Evolutionary conservation across 148 eudicot genomes (phyloP), one percentile per base, ranked within the genome.

Genomic region (Salicornia ramosissima): DNA sequence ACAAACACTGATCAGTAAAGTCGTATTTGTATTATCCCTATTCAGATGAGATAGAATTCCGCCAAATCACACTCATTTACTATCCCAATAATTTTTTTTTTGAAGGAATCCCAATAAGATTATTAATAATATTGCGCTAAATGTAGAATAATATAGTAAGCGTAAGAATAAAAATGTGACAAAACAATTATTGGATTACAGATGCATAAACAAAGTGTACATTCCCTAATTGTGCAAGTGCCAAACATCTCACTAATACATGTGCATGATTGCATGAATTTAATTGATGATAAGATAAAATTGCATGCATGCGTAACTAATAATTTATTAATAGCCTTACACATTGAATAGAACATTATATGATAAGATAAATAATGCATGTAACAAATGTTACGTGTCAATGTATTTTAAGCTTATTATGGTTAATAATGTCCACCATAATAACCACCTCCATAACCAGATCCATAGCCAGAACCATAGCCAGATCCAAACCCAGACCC

Each of bases 401-500:
- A 14, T 50, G 24, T 50, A 69, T 54, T 5, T 30, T n/a, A n/a
- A n/a, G n/a, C n/a, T n/a, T n/a, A n/a, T 73, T 24, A 68, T 36
- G 79, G 74, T 25, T 70, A 71, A 18, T 64, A 0, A 52, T 61
- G 64, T 31, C 70, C 77, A 1, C 69, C 81, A 45, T 67, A 76
- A n/a, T 75, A 62, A 10, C 47, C 74, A 47, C 84, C 67, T 10
- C 70, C 74, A 64, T 56, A 65, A 1, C 79, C 71, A 13, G 66
- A 71, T 5, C 83, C 80, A 4, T 36, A 46, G 0, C 77, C 81
- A 11, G 68, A 49, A 5, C 72, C 82, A 26, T 70, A 73, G 6
- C 80, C 83, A 0, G 77, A 75, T 1, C 81, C 84, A 18, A 69
- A 76, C 10, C 83, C 83, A 1, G 71, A 69, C 18, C 54, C 65